Conservation (phyloP, 768 basidiomycete species). For the Daedaleopsis nitida region DNA sequence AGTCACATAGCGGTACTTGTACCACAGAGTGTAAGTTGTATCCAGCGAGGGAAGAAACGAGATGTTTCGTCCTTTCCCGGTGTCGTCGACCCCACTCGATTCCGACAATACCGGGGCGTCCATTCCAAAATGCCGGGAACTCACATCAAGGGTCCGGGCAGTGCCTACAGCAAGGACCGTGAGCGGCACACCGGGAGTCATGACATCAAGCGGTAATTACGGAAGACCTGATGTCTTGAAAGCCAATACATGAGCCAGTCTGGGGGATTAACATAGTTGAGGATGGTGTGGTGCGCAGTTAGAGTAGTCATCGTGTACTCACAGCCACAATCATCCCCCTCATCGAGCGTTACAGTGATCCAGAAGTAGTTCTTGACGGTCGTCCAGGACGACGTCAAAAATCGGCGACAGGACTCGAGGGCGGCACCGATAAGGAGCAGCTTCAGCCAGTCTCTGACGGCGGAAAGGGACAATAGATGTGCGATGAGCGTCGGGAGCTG, state of each 20-base stretch:
- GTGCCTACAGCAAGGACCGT: constrained; percentile 1
- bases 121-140: constrained; percentile 11
- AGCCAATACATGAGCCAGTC: constrained; percentile 78
- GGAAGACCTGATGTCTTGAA: constrained; percentile 44
- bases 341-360: constrained; percentile 63
- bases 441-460: constrained; percentile 67
- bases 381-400: constrained; percentile 44
- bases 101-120: not conserved
- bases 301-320: constrained; percentile 24
- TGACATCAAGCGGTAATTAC: constrained; percentile 3
- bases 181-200: not conserved
- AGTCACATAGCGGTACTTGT: constrained; percentile 38
- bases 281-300: not conserved
- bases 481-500: constrained; percentile 31
- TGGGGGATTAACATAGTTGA: constrained; percentile 27
- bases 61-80: constrained; percentile 14
- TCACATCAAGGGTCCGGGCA: constrained; percentile 19
- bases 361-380: constrained; percentile 55
- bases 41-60: constrained; percentile 15
- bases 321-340: constrained; percentile 60
- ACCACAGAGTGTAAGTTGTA: constrained; percentile 49
- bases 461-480: constrained; percentile 55
- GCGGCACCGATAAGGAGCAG: constrained; percentile 62
- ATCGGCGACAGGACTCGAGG: constrained; percentile 59
- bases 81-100: not conserved